Conservation (phyloP, 352 stramenopile species). For the Phytophthora lateralis region DNA sequence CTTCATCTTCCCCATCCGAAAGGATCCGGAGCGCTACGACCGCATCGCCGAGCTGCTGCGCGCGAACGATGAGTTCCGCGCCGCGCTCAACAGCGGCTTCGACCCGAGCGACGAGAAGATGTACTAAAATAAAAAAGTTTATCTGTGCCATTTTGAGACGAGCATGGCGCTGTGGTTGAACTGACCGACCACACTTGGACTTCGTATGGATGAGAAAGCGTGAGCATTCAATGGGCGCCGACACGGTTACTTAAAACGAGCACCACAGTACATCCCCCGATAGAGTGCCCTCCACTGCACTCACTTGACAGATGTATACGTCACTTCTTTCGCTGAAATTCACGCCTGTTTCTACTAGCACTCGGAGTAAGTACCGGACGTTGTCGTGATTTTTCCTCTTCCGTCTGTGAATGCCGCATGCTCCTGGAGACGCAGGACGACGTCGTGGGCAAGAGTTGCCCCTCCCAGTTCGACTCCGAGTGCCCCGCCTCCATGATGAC, state of each 20-base stretch:
- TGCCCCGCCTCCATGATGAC: conserved; percentile 16
- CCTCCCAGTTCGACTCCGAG: conserved; percentile 32
- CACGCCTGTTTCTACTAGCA: conserved; percentile 25
- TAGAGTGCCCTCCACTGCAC: conserved; percentile 6
- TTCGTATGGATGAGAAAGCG: conserved; percentile 25
- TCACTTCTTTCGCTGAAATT: conserved; percentile 17
- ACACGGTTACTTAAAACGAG: conserved; percentile 3
- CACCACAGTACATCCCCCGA: not conserved
- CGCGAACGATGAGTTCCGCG: conserved; percentile 87
- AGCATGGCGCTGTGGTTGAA: conserved; percentile 23
- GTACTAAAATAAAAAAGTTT: conserved; percentile 46
- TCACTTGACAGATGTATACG: conserved; percentile 8
- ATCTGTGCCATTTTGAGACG: not conserved
- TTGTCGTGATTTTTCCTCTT: conserved; percentile 18
- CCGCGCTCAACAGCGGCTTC: conserved; percentile 88
- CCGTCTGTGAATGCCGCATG: conserved; percentile 28
- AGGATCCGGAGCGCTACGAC: conserved; percentile 82
- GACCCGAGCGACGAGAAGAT: conserved; percentile 90
- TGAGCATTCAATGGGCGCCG: conserved; percentile 12
- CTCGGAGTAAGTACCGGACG: too few relatives aligned
- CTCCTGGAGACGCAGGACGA: conserved; percentile 42
- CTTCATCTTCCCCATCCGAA: conserved; percentile 90
- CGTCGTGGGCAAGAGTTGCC: conserved; percentile 39
- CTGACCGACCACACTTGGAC: not conserved
- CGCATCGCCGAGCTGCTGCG: conserved; percentile 82